A percentile compares a stretch with the other conserved stretches of the same genome.
Evolutionary conservation across 352 stramenopile genomes (phyloP).

Genomic region (Phytophthora agathidicida): DNA sequence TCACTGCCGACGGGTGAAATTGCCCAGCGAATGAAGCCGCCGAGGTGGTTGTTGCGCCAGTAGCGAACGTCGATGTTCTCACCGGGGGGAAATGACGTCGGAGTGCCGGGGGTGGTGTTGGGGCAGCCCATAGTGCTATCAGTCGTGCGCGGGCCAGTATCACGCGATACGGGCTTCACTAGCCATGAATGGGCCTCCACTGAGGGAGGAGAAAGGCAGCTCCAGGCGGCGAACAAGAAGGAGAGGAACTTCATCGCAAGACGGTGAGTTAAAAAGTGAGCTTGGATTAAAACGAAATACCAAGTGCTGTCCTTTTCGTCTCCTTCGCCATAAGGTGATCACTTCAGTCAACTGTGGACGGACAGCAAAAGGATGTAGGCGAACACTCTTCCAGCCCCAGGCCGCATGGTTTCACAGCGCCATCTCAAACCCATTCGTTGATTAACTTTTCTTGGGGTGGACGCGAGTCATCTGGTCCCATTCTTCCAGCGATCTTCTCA

Average conservation of each 20-base stretch:
- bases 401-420: slow-evolving; percentile 20
- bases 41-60: slow-evolving; percentile 62
- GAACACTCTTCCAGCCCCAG: not conserved
- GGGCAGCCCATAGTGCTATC: slow-evolving; percentile 42
- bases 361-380: slow-evolving; percentile 8
- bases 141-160: slow-evolving; percentile 38
- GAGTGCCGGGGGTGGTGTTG: slow-evolving; percentile 27
- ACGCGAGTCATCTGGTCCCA: slow-evolving; percentile 4
- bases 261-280: slow-evolving; percentile 22
- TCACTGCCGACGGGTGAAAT: slow-evolving; percentile 43
- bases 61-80: slow-evolving; percentile 59
- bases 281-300: not conserved
- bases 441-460: slow-evolving; percentile 1
- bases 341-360: slow-evolving; percentile 17
- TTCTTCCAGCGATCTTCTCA: slow-evolving; percentile 5
- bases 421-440: slow-evolving; percentile 17
- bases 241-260: slow-evolving; percentile 27
- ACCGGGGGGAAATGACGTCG: slow-evolving; percentile 44
- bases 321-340: slow-evolving; percentile 4
- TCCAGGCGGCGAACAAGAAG: slow-evolving; percentile 1
- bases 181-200: slow-evolving; percentile 51
- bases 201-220: not conserved
- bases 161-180: slow-evolving; percentile 46
- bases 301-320: not conserved
- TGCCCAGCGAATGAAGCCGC: slow-evolving; percentile 63